phyloP scores from a whole-genome alignment of 2,329 filamentous ascomycete species.

The Penicillium sp. region DNA sequence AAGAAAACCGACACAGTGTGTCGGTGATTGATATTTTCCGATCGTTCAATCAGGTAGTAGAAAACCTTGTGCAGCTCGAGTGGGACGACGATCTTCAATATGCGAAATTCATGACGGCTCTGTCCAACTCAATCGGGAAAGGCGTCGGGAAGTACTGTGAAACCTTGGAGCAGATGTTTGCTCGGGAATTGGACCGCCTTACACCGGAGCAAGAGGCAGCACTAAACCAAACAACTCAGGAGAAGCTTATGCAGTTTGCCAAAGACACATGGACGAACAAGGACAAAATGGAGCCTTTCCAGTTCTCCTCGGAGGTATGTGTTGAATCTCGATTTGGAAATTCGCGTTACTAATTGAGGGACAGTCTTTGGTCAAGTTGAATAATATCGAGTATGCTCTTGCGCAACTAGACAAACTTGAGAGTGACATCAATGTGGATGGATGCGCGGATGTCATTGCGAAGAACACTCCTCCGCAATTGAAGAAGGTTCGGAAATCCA shows the following conservation, averaged over 20 bases:
- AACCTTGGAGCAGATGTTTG: slow-evolving; percentile 76
- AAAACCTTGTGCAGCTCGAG: slow-evolving; percentile 77
- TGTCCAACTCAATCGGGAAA: slow-evolving; percentile 76
- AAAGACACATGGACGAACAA: slow-evolving; percentile 90
- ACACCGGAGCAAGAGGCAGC: slow-evolving; percentile 81
- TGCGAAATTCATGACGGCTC: slow-evolving; percentile 92
- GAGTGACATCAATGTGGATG: slow-evolving; percentile 83
- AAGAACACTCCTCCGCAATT: slow-evolving; percentile 67
- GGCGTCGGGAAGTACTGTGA: slow-evolving; percentile 90
- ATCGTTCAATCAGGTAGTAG: slow-evolving; percentile 85
- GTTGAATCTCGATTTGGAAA: neutral
- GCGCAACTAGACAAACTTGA: slow-evolving; percentile 88
- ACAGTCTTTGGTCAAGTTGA: slow-evolving; percentile 93
- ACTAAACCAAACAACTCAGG: slow-evolving; percentile 73
- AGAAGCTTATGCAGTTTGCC: slow-evolving; percentile 87
- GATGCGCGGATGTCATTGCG: slow-evolving; percentile 75
- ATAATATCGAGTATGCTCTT: slow-evolving; percentile 94
- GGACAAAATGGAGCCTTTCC: slow-evolving; percentile 92
- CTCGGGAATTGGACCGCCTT: slow-evolving; percentile 85
- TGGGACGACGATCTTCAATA: slow-evolving; percentile 94
- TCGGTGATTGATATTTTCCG: slow-evolving; percentile 92
- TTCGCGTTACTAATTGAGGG: slow-evolving; percentile 26
- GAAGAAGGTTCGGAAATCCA: slow-evolving; percentile 63
- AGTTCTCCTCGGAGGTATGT: slow-evolving; percentile 85
- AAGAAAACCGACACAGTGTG: slow-evolving; percentile 84